A percentile compares a stretch with the other conserved stretches of the same genome.
Conservation (phyloP, 257 asterid species). For the Cinchona pubescens region DNA sequence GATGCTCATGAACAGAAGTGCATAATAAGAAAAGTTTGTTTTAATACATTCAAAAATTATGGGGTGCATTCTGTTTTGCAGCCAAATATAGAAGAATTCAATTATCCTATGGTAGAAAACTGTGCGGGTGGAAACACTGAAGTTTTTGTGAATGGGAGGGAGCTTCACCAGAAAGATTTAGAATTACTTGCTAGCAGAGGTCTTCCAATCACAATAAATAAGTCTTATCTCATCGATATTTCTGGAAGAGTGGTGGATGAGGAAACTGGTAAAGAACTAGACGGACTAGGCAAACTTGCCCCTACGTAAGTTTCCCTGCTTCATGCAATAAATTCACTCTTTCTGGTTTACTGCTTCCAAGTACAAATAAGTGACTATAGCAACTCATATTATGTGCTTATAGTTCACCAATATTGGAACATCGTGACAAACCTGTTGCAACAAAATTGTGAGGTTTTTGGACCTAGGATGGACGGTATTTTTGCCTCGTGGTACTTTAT, state of each 20-base stretch:
- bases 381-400: neutral
- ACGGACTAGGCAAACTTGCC: conserved; percentile 90
- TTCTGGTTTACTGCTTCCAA: neutral
- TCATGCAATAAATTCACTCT: neutral
- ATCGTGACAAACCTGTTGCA: neutral
- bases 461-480: neutral
- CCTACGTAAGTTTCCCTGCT: conserved; percentile 68
- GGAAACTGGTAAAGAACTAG: conserved; percentile 78
- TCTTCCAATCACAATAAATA: conserved; percentile 57
- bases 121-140: conserved; percentile 86
- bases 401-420: neutral
- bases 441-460: neutral
- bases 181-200: conserved; percentile 80
- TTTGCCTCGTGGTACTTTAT: neutral
- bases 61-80: conserved; percentile 35
- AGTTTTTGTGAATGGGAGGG: conserved; percentile 81
- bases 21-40: neutral
- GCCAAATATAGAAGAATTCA: conserved; percentile 89
- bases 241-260: conserved; percentile 81
- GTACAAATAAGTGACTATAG: neutral
- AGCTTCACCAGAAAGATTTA: conserved; percentile 79
- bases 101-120: conserved; percentile 59
- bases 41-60: neutral
- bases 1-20: neutral
- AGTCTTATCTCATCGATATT: conserved; percentile 66